Percentiles rank a stretch among this genome's conserved stretches.
Evolutionary conservation across 1,284 basidiomycete species (phyloP).

Genomic region (Agroathelia rolfsii): DNA sequence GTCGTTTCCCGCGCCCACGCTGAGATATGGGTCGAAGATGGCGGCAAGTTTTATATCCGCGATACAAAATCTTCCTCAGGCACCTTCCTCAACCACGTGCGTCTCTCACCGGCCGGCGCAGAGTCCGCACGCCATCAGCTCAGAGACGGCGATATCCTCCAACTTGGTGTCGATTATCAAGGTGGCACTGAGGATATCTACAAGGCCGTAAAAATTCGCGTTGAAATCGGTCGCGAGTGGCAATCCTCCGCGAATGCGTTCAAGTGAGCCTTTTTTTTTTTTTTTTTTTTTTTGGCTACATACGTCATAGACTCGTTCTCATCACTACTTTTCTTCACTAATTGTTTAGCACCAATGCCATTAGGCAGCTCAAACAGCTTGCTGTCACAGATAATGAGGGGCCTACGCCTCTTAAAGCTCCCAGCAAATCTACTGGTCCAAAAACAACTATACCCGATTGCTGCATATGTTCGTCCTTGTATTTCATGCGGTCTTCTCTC

Average conservation of each 20-base stretch:
- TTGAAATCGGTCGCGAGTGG: constrained; percentile 89
- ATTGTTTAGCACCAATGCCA: constrained; percentile 58
- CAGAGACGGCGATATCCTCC: constrained; percentile 91
- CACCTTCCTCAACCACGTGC: constrained; percentile 93
- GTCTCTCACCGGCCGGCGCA: constrained; percentile 76
- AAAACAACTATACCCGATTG: constrained; percentile 75
- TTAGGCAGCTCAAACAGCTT: constrained; percentile 74
- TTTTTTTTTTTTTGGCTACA: too few species aligned
- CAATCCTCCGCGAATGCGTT: constrained; percentile 84
- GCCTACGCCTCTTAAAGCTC: constrained; percentile 9
- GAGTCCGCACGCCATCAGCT: constrained; percentile 75
- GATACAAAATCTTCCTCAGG: constrained; percentile 90
- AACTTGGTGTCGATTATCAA: constrained; percentile 97
- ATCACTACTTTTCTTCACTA: constrained; percentile 5
- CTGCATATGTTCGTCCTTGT: constrained; percentile 71
- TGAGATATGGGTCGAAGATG: constrained; percentile 77
- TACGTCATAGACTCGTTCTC: constrained; percentile 5
- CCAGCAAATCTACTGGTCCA: constrained; percentile 15
- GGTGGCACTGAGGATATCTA: constrained; percentile 97
- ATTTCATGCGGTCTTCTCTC: not conserved
- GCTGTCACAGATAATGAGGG: constrained; percentile 27
- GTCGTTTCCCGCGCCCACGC: constrained; percentile 93
- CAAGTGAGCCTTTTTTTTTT: constrained; percentile 66
- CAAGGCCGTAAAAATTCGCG: constrained; percentile 93
- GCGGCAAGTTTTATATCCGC: constrained; percentile 73